Evolutionary conservation across 352 stramenopile genomes (phyloP), one percentile per base, ranked within the genome.

Genomic region (Globisporangium canariense): DNA sequence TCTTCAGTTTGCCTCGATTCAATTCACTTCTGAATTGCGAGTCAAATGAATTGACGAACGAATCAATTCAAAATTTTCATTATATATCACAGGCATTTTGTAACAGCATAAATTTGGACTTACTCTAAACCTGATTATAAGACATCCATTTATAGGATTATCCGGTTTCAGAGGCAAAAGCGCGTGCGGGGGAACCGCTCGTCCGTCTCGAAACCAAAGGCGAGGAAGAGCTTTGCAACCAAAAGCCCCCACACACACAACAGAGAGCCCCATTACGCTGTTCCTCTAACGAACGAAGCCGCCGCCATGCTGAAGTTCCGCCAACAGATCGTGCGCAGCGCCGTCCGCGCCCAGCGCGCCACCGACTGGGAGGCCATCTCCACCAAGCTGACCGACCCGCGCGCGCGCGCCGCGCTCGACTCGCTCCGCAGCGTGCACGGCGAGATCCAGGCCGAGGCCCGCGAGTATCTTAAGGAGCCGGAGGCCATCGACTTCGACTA

Each of bases 401-500:
- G 83, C 59, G 86, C 86, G 18, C 86, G 86, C 54, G 81, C 84
- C 32, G 84, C 86, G 28, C 76, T 94, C 46, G 86, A 94, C 58
- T 89, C 78, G 57, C 78, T 94, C 58, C 84, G 82, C 62, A 88
- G 86, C 62, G 75, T 86, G 59, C 82, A 94, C 73, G 83, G 81
- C 66, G 79, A 92, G 74, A 88, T 94, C 69, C 71, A 90, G 64
- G 70, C 68, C 57, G 86, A 94, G 65, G 81, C 83, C 18, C 83
- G 84, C 58, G 60, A 78, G 61, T 93, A 76, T 65, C 62, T 91
- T 34, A 86, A 89, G 67, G 86, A 92, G 70, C 86, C 86, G 8
- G 81, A 94, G 67, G 69, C 83, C 38, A 94, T 94, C 63, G 84
- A 92, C 81, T 94, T 94, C 68, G 83, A 87, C 51, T 84, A 94